Evolutionary conservation across 1,139 yeast genomes (phyloP).

Genomic region (Diutina sp.): DNA sequence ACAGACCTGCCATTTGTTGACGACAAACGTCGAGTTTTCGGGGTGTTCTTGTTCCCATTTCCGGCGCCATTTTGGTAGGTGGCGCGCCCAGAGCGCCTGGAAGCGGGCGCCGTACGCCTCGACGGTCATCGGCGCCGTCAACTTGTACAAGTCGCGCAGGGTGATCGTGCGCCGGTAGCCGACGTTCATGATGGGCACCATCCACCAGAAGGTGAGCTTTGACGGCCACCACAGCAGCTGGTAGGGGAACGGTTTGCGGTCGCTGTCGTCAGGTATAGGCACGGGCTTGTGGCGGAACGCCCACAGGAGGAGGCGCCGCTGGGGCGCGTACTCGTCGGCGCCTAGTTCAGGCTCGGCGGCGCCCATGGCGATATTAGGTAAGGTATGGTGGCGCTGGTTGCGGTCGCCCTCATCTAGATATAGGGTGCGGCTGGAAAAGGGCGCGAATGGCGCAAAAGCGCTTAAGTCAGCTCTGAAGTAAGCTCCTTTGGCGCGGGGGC

Average conservation of each 20-base stretch:
- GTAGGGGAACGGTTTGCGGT: slow-evolving; percentile 22
- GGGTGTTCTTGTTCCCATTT: slow-evolving; percentile 14
- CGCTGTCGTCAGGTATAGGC: slow-evolving; percentile 40
- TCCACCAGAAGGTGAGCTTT: slow-evolving; percentile 36
- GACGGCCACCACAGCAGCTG: not conserved
- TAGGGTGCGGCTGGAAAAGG: not conserved
- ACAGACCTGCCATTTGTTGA: not conserved
- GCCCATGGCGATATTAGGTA: not conserved
- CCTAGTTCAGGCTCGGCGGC: not conserved
- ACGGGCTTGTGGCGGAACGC: slow-evolving; percentile 28
- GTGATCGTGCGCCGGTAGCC: slow-evolving; percentile 62
- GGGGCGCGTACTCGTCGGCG: slow-evolving; percentile 7
- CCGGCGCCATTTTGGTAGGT: not conserved
- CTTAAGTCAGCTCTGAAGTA: not conserved
- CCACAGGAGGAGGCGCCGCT: slow-evolving; percentile 18
- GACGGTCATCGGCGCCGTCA: slow-evolving; percentile 41
- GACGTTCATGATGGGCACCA: slow-evolving; percentile 32
- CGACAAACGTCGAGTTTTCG: not conserved
- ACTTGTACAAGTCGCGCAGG: slow-evolving; percentile 45
- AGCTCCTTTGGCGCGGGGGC: not conserved
- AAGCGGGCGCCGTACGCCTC: slow-evolving; percentile 25
- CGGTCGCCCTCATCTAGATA: not conserved
- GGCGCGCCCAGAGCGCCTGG: slow-evolving; percentile 5
- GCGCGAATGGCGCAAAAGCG: not conserved
- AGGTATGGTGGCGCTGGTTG: not conserved